A percentile compares a stretch with the other conserved stretches of the same genome.
Evolutionary conservation across 2,329 filamentous ascomycete genomes (phyloP).

Genomic region (Hypoxylon sp.): DNA sequence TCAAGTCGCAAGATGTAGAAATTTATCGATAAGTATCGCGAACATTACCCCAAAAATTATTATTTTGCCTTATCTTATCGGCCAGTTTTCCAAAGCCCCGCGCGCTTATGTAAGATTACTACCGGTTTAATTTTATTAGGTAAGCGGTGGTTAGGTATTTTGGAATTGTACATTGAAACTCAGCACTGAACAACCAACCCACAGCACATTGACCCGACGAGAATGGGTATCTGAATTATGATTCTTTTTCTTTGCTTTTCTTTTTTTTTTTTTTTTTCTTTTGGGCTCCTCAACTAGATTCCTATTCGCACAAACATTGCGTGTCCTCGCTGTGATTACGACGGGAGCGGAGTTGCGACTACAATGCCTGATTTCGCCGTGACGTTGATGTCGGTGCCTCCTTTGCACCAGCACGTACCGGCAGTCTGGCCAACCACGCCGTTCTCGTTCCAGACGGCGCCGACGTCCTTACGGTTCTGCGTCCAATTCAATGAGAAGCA

Average conservation of each 20-base stretch:
- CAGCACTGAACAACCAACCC: not conserved
- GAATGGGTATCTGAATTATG: not conserved
- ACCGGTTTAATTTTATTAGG: too few species aligned
- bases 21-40: slow-evolving; percentile 11
- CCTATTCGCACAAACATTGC: not conserved
- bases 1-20: not conserved
- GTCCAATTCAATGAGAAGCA: slow-evolving; percentile 35
- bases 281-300: not conserved
- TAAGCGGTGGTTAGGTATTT: too few species aligned
- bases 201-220: not conserved
- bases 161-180: not conserved
- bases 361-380: slow-evolving; percentile 17
- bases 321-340: not conserved
- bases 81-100: not conserved
- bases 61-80: slow-evolving; percentile 31
- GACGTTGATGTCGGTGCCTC: slow-evolving; percentile 14
- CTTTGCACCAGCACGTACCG: slow-evolving; percentile 38
- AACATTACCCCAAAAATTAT: not conserved
- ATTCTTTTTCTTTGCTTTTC: too few species aligned
- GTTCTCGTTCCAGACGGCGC: slow-evolving; percentile 31
- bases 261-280: too few species aligned
- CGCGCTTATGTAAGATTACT: not conserved
- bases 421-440: slow-evolving; percentile 16
- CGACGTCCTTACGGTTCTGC: slow-evolving; percentile 27
- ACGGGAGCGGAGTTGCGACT: slow-evolving; percentile 16